These are phyloP conservation scores for Trichoderma simmonsii DNA, from an alignment of 2,329 filamentous ascomycete genomes.

Conservation along the genomic window DNA sequence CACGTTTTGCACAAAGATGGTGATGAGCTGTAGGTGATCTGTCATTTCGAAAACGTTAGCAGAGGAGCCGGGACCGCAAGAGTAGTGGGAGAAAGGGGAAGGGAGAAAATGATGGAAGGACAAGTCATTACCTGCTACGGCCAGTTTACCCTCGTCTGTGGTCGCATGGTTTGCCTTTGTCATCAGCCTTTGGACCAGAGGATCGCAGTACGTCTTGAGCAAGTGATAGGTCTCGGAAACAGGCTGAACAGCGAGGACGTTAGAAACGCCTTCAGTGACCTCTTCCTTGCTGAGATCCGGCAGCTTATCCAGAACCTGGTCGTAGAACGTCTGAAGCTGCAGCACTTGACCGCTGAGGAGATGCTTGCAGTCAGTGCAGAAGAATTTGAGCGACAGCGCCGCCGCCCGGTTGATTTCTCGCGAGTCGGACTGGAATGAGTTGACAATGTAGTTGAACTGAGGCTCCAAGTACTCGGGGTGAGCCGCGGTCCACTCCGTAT, in stretches of 20 bases:
- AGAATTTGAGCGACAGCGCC: constrained; percentile 92
- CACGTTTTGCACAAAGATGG: constrained; percentile 77
- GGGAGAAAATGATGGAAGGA: background rate
- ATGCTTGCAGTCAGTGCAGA: constrained; percentile 91
- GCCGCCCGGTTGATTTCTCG: constrained; percentile 89
- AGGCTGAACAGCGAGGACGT: constrained; percentile 84
- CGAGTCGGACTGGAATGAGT: constrained; percentile 83
- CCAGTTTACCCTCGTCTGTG: constrained; percentile 78
- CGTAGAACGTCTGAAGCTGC: constrained; percentile 89
- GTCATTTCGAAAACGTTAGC: constrained; percentile 23
- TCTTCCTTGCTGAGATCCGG: constrained; percentile 89
- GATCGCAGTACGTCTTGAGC: constrained; percentile 90
- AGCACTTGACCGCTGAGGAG: constrained; percentile 78
- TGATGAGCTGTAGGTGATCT: constrained; percentile 90
- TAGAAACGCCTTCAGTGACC: constrained; percentile 91
- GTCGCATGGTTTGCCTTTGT: constrained; percentile 79
- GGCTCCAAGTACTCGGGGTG: constrained; percentile 89
- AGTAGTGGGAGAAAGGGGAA: rapidly evolving
- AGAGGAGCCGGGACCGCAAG: background rate
- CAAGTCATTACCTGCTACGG: constrained; percentile 66
- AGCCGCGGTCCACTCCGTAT: constrained; percentile 95
- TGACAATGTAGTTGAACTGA: constrained; percentile 94
- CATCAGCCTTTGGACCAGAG: constrained; percentile 82
- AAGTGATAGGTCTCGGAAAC: constrained; percentile 75
- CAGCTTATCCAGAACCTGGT: constrained; percentile 81